Evolutionary conservation across 106 monocot genomes (phyloP).

Genomic region (Dioscorea zingiberensis): DNA sequence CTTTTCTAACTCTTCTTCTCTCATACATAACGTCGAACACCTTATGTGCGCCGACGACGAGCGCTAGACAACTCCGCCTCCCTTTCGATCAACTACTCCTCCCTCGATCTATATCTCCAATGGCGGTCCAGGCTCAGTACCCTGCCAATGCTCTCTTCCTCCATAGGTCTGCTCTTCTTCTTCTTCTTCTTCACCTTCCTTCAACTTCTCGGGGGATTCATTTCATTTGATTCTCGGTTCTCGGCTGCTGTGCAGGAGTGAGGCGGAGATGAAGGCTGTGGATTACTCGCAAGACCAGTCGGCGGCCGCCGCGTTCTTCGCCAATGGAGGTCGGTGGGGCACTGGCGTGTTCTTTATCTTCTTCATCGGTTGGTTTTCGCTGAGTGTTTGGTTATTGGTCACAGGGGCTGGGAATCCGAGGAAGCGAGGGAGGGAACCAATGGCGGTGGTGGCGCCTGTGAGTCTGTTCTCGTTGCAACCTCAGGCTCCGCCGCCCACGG

Average conservation of each 20-base stretch:
- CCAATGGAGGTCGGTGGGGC: slow-evolving; percentile 25
- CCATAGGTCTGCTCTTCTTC: slow-evolving; percentile 32
- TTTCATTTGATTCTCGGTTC: neutral
- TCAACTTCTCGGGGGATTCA: neutral
- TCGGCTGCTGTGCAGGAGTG: neutral
- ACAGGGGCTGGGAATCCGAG: slow-evolving; percentile 19
- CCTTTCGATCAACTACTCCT: too few relatives aligned
- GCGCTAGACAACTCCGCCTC: too few relatives aligned
- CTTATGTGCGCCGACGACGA: neutral
- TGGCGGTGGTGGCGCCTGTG: slow-evolving; percentile 1
- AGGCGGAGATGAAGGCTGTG: slow-evolving; percentile 27
- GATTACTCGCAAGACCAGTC: slow-evolving; percentile 7
- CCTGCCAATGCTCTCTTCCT: slow-evolving; percentile 44
- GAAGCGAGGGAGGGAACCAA: slow-evolving; percentile 30
- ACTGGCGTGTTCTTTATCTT: too few relatives aligned
- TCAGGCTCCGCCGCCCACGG: neutral
- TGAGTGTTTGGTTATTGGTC: neutral
- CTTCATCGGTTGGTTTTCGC: too few relatives aligned
- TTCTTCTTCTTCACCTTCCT: neutral
- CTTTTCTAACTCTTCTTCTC: slow-evolving; percentile 1
- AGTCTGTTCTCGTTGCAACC: neutral
- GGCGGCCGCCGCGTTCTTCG: slow-evolving; percentile 8
- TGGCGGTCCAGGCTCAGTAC: slow-evolving; percentile 77
- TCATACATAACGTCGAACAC: neutral
- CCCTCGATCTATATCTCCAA: slow-evolving; percentile 3